A percentile compares a stretch with the other conserved stretches of the same genome.
Conservation (phyloP, 352 stramenopile genomes). For the Phytopythium chamaehyphon region DNA sequence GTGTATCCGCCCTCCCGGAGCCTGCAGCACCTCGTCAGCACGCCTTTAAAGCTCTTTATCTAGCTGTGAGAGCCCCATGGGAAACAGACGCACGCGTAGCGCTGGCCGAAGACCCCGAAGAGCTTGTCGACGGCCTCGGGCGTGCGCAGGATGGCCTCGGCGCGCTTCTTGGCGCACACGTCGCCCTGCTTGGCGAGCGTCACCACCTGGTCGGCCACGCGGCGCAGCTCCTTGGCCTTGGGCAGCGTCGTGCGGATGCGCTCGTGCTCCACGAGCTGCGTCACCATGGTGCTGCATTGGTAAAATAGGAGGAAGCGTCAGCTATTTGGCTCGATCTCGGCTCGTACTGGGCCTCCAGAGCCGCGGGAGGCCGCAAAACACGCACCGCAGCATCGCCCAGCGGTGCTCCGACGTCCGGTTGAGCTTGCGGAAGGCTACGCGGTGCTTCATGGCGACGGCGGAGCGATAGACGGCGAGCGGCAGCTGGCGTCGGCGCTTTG, state of each 20-base stretch:
- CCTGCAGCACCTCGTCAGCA: conserved; percentile 5
- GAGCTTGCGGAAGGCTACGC: conserved; percentile 88
- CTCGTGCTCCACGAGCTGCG: conserved; percentile 97
- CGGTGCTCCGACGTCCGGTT: conserved; percentile 92
- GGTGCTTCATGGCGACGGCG: conserved; percentile 66
- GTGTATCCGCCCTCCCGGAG: conserved; percentile 93
- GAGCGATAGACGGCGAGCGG: background rate
- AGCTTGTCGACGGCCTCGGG: conserved; percentile 93
- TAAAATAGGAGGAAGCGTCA: too few species aligned
- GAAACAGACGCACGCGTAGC: conserved; percentile 86
- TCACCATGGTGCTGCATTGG: conserved; percentile 95
- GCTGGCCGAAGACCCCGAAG: conserved; percentile 93
- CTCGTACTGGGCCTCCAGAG: conserved; percentile 5
- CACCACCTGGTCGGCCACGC: conserved; percentile 94
- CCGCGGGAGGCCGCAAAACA: conserved; percentile 2
- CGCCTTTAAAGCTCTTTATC: conserved; percentile 9
- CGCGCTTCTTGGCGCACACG: conserved; percentile 79
- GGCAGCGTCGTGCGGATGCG: conserved; percentile 96
- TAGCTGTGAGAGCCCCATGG: background rate
- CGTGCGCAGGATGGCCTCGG: conserved; percentile 85
- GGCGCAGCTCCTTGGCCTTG: conserved; percentile 95
- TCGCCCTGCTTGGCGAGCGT: conserved; percentile 92
- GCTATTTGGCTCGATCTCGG: conserved; percentile 4
- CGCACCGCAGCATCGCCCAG: conserved; percentile 94
- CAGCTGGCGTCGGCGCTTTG: too few species aligned